Percentiles rank a stretch among this genome's conserved stretches.
phyloP scores from a whole-genome alignment of 2,329 filamentous ascomycete species.

The Diaporthe vexans region DNA sequence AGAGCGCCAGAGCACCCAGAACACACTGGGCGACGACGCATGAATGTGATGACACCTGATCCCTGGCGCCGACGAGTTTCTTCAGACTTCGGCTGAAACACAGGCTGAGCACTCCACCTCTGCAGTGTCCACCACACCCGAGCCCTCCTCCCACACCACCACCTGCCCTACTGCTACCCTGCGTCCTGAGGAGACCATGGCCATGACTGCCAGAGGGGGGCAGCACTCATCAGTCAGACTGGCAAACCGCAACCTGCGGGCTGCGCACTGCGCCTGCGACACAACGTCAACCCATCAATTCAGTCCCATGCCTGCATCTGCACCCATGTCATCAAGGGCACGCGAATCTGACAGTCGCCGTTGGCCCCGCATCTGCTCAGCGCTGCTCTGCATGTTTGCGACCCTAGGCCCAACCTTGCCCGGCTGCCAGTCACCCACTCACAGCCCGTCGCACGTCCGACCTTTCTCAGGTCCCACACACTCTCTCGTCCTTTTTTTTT shows the following conservation, averaged over 20 bases:
- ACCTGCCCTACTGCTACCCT: conserved; percentile 30
- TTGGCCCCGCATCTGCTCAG: conserved; percentile 27
- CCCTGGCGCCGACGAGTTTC: conserved; percentile 31
- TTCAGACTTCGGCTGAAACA: conserved; percentile 36
- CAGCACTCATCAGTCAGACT: neutral
- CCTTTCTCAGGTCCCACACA: conserved; percentile 17
- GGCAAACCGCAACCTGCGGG: conserved; percentile 15
- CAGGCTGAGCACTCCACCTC: conserved; percentile 33
- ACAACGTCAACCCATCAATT: conserved; percentile 29
- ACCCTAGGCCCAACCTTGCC: conserved; percentile 27
- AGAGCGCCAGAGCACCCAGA: neutral
- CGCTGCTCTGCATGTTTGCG: conserved; percentile 17
- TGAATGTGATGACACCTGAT: conserved; percentile 33
- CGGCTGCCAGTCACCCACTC: conserved; percentile 22
- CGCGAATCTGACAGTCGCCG: conserved; percentile 30
- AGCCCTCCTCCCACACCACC: conserved; percentile 29
- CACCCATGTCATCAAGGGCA: conserved; percentile 7
- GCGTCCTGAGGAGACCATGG: conserved; percentile 2
- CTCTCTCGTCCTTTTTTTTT: neutral
- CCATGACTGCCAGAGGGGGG: neutral
- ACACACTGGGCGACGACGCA: conserved; percentile 15
- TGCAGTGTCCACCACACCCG: conserved; percentile 30
- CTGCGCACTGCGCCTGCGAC: conserved; percentile 29
- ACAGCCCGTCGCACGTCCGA: conserved; percentile 27
- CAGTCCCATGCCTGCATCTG: conserved; percentile 21